Percentiles rank a stretch among this genome's conserved stretches.
Conservation (phyloP, 176 grass and related monocot species). For the Carex pumila region DNA sequence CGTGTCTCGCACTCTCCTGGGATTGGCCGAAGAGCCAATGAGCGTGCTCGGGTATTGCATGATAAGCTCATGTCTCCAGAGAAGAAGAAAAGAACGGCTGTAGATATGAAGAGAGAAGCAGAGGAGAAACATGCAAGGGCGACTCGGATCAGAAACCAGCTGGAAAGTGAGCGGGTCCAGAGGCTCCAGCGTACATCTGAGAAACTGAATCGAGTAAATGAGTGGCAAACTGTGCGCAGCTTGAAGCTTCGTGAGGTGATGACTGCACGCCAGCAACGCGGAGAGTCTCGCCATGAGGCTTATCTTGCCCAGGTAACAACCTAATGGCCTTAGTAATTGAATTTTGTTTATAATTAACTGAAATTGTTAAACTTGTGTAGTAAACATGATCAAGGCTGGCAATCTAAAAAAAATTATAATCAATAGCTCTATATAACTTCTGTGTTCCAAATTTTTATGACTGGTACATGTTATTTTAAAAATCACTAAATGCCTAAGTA, state of each 20-base stretch:
- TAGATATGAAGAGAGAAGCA: conserved; percentile 89
- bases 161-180: conserved; percentile 95
- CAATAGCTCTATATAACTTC: neutral
- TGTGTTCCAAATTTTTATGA: neutral
- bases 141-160: conserved; percentile 81
- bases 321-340: neutral
- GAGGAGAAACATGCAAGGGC: conserved; percentile 96
- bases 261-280: conserved; percentile 87
- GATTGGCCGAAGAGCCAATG: conserved; percentile 67
- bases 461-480: too few species aligned
- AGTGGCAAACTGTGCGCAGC: conserved; percentile 93
- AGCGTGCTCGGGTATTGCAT: conserved; percentile 78
- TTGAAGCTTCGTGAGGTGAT: conserved; percentile 88
- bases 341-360: neutral
- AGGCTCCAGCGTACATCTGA: conserved; percentile 93
- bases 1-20: conserved; percentile 77
- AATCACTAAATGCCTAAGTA: too few species aligned
- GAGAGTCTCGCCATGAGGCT: conserved; percentile 90
- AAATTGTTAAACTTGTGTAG: neutral
- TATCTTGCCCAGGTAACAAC: conserved; percentile 59
- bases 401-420: neutral
- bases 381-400: neutral
- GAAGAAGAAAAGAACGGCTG: conserved; percentile 95
- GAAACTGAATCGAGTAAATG: conserved; percentile 92
- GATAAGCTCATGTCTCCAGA: conserved; percentile 99